Conservation (phyloP, 495 filamentous ascomycete genomes). For the Neurospora discreta region DNA sequence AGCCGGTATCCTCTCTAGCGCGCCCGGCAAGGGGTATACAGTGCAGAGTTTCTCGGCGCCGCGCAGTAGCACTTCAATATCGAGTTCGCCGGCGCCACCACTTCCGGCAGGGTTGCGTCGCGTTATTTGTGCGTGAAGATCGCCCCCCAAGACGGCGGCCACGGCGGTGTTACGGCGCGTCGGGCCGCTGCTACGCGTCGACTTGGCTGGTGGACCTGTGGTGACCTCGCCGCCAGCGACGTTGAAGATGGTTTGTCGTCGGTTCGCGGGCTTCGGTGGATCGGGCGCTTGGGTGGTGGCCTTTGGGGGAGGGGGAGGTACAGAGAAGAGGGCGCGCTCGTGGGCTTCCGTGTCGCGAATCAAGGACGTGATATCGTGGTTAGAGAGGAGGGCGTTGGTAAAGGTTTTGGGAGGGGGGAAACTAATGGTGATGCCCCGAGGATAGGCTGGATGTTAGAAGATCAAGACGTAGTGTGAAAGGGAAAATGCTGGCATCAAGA, state of each 20-base stretch:
- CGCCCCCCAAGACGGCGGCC: constrained; percentile 74
- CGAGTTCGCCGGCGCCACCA: constrained; percentile 50
- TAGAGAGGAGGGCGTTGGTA: constrained; percentile 80
- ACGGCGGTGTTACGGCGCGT: constrained; percentile 71
- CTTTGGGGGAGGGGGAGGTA: constrained; percentile 53
- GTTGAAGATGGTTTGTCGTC: constrained; percentile 46
- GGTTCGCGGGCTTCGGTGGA: constrained; percentile 23
- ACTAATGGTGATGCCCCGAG: constrained; percentile 25
- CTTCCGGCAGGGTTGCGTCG: constrained; percentile 24
- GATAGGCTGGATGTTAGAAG: background rate
- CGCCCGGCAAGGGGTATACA: constrained; percentile 79
- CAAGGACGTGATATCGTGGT: constrained; percentile 82
- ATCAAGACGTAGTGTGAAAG: background rate
- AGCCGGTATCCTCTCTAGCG: constrained; percentile 62
- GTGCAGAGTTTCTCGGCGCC: constrained; percentile 85
- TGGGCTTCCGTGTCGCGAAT: constrained; percentile 94
- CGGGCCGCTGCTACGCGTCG: constrained; percentile 13
- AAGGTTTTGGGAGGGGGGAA: constrained; percentile 92
- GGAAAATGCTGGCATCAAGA: background rate
- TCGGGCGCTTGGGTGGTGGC: constrained; percentile 20
- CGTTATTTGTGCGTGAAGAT: constrained; percentile 74
- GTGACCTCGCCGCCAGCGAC: constrained; percentile 44
- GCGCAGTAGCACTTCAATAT: constrained; percentile 73
- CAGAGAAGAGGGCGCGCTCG: constrained; percentile 89
- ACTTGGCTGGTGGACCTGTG: constrained; percentile 31